These are phyloP conservation scores for Pyrus betulifolia DNA, from an alignment of 306 rosid genomes.

Conservation along the genomic window DNA sequence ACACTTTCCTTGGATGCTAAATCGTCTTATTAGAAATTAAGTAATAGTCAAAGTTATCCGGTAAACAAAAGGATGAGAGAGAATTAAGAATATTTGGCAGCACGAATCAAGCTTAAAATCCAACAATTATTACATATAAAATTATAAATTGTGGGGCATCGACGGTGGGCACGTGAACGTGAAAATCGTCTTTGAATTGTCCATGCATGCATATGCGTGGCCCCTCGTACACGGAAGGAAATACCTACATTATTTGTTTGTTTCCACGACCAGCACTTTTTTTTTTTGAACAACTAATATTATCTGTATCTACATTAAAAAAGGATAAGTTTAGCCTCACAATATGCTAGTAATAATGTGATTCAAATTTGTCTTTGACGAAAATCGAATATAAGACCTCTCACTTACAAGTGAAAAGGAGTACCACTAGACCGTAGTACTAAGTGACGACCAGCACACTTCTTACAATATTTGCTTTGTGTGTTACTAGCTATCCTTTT, in stretches of 20 bases:
- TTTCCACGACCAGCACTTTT: too few species aligned
- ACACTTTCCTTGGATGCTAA: not conserved
- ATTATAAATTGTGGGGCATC: too few species aligned
- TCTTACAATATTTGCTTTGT: too few species aligned
- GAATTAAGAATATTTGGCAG: not conserved
- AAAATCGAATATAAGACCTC: fast-evolving
- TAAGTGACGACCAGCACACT: too few species aligned
- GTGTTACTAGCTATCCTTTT: too few species aligned
- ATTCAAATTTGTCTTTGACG: fast-evolving
- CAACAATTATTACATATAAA: not conserved
- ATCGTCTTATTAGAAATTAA: not conserved
- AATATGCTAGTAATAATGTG: fast-evolving
- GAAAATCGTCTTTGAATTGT: constrained; percentile 10
- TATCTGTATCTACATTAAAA: too few species aligned
- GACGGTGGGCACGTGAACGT: not conserved
- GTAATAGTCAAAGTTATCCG: not conserved
- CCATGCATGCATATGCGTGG: not conserved
- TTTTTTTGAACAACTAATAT: too few species aligned
- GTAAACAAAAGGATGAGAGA: not conserved
- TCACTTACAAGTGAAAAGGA: too few species aligned
- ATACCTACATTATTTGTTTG: not conserved
- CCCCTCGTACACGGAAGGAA: not conserved
- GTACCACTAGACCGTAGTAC: too few species aligned
- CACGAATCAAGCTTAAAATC: not conserved
- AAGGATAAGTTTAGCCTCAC: fast-evolving